Conservation (phyloP, 2,329 filamentous ascomycete species). For the Sclerotinia nivalis region DNA sequence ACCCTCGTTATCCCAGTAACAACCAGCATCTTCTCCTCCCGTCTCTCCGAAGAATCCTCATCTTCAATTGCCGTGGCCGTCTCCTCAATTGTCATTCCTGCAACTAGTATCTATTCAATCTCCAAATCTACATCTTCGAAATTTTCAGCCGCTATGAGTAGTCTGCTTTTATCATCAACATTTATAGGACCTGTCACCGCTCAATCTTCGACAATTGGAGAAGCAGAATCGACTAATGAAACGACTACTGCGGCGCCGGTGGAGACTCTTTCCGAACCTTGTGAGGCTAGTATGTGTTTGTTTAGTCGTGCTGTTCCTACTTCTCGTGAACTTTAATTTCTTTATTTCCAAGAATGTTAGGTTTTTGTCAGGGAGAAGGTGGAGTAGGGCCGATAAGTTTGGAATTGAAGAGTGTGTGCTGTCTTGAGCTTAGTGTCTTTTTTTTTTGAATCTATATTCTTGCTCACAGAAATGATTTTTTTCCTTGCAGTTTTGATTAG, state of each 20-base stretch:
- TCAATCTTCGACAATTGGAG: no score
- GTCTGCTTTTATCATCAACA: background rate
- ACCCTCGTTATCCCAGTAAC: background rate
- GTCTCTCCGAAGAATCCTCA: background rate
- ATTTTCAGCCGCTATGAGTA: background rate
- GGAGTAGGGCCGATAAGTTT: accelerated
- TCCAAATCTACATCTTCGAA: background rate
- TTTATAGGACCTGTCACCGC: background rate
- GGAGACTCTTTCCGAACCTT: background rate
- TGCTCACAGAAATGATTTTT: accelerated
- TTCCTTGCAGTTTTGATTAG: background rate
- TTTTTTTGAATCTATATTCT: background rate
- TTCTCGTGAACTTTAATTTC: constrained; percentile 18
- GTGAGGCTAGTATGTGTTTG: constrained; percentile 8
- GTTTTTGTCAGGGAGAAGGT: background rate
- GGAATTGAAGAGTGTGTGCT: background rate
- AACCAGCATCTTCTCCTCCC: background rate
- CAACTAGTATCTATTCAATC: background rate
- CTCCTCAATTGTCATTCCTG: background rate
- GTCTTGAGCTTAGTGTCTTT: background rate
- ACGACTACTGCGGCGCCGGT: no score
- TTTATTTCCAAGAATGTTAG: accelerated
- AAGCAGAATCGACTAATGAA: background rate
- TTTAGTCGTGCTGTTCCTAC: constrained; percentile 15
- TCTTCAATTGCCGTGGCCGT: background rate